These are phyloP conservation scores for Trametes polyzona DNA, from an alignment of 1,284 basidiomycete species.

Conservation along the genomic window DNA sequence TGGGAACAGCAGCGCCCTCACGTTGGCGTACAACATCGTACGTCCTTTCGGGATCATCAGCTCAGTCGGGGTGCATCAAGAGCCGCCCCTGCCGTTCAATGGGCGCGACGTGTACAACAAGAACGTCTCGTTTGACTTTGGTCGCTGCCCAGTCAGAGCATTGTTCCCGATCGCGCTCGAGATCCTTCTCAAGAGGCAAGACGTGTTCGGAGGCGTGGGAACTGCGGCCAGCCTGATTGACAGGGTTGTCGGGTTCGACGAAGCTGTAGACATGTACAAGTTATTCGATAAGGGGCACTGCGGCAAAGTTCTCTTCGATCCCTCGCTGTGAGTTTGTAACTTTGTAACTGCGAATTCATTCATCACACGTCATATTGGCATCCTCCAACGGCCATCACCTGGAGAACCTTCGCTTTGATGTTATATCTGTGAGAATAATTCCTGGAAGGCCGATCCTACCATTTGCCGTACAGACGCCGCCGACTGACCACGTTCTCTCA, in stretches of 20 bases:
- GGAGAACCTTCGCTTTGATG: not conserved
- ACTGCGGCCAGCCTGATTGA: constrained; percentile 64
- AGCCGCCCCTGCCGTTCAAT: constrained; percentile 58
- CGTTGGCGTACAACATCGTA: constrained; percentile 77
- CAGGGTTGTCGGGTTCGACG: constrained; percentile 57
- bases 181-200: constrained; percentile 69
- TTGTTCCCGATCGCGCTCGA: constrained; percentile 79
- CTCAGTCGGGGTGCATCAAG: constrained; percentile 78
- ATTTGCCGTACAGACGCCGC: no score
- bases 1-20: constrained; percentile 73
- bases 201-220: constrained; percentile 69
- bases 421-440: no score
- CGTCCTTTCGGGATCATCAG: constrained; percentile 81
- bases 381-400: not conserved
- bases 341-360: no score
- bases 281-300: constrained; percentile 71
- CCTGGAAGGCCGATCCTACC: no score
- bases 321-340: constrained; percentile 47
- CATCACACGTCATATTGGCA: no score
- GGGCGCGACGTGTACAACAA: constrained; percentile 78
- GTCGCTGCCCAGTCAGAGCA: constrained; percentile 83
- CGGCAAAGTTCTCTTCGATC: constrained; percentile 77
- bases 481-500: no score
- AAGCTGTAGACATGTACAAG: constrained; percentile 61
- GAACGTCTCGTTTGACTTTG: constrained; percentile 83